Percentiles rank a stretch among this genome's conserved stretches.
Conservation (phyloP, 2,329 filamentous ascomycete genomes). For the Hymenoscyphus fructigenus region DNA sequence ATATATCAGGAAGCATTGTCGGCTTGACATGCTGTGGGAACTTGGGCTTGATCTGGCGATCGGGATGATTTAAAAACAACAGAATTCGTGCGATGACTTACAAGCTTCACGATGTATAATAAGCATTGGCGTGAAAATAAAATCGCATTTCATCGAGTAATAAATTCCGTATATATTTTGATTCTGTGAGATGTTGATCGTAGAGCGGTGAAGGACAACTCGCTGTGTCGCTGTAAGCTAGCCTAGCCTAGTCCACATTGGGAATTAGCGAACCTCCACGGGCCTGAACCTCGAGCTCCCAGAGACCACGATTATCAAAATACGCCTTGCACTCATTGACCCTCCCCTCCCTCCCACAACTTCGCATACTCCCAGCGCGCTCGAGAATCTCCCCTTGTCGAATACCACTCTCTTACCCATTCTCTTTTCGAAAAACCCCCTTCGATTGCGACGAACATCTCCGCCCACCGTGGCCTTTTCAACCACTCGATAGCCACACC, state of each 20-base stretch:
- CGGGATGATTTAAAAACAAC: background rate
- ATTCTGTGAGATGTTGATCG: background rate
- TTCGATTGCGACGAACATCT: conserved; percentile 7
- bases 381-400: background rate
- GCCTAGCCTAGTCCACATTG: conserved; percentile 11
- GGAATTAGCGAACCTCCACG: conserved; percentile 13
- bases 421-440: background rate
- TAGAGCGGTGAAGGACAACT: background rate
- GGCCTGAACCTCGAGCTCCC: conserved; percentile 16
- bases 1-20: conserved; percentile 5
- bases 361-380: conserved; percentile 6
- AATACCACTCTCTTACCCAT: background rate
- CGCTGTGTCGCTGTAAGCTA: background rate
- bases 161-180: background rate
- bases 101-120: background rate
- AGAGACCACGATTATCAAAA: conserved; percentile 29
- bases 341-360: background rate
- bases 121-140: background rate
- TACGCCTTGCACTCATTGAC: conserved; percentile 8
- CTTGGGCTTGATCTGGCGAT: conserved; percentile 1
- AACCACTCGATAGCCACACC: conserved; percentile 26
- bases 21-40: background rate
- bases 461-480: conserved; percentile 15
- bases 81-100: background rate
- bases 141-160: background rate